Evolutionary conservation across 1,139 yeast genomes (phyloP).

Genomic region (Sugiyamaella xylanicola): DNA sequence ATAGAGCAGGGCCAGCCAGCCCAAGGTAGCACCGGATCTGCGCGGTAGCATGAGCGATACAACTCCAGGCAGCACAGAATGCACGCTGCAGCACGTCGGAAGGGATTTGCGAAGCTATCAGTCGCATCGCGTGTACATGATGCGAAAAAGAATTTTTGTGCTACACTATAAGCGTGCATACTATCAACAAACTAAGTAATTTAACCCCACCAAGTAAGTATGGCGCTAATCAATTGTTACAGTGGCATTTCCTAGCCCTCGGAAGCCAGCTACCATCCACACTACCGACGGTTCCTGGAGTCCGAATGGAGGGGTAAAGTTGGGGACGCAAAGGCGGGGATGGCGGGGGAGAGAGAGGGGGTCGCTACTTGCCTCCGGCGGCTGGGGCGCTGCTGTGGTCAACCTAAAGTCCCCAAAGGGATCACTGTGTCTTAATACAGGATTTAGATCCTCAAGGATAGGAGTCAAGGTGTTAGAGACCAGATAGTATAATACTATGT

Average conservation of each 20-base stretch:
- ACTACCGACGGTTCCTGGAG: neutral
- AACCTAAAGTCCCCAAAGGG: no score
- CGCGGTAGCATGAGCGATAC: no score
- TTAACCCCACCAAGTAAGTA: neutral
- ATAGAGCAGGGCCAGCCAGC: no score
- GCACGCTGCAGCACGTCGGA: no score
- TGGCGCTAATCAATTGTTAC: neutral
- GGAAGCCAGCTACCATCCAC: neutral
- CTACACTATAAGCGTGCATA: slow-evolving; percentile 9
- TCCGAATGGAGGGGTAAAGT: neutral
- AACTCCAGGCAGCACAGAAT: no score
- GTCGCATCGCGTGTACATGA: neutral
- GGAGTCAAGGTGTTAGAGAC: no score
- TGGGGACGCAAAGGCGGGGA: neutral
- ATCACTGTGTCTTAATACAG: no score
- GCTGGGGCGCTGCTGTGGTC: neutral
- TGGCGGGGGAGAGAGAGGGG: neutral
- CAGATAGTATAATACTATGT: no score
- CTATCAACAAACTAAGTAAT: neutral
- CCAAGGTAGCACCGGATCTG: no score
- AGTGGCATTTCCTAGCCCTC: neutral
- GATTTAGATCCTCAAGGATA: no score
- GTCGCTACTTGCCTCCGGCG: neutral
- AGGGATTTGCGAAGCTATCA: no score
- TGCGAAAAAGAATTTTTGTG: neutral